These are phyloP conservation scores for Antrodiella citrinella DNA, from an alignment of 768 basidiomycete genomes.

Conservation along the genomic window DNA sequence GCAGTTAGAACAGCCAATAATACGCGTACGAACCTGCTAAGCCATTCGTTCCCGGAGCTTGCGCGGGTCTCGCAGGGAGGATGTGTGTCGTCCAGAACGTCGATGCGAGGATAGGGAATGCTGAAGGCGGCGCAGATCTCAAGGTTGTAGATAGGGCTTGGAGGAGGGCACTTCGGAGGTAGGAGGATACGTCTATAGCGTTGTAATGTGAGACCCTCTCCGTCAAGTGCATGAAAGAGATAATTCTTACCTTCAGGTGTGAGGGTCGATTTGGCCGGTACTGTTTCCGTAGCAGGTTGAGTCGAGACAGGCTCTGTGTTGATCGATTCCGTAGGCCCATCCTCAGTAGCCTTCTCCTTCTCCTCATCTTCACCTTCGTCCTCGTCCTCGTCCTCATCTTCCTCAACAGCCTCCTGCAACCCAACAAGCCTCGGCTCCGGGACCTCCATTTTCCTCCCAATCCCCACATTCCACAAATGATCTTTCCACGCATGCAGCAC, in stretches of 20 bases:
- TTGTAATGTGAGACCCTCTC: no score
- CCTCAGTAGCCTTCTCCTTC: slow-evolving; percentile 5
- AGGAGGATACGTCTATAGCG: slow-evolving; percentile 42
- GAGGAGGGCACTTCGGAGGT: slow-evolving; percentile 54
- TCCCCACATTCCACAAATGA: slow-evolving; percentile 62
- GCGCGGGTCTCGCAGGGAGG: slow-evolving; percentile 74
- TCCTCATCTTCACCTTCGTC: slow-evolving; percentile 5
- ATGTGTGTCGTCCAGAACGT: slow-evolving; percentile 70
- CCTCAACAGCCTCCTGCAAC: slow-evolving; percentile 4
- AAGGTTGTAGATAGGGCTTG: slow-evolving; percentile 55
- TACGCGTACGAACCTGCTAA: slow-evolving; percentile 18
- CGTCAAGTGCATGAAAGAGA: no score
- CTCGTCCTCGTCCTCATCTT: slow-evolving; percentile 10
- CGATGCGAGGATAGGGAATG: slow-evolving; percentile 73
- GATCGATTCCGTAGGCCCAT: no score
- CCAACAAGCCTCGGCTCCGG: slow-evolving; percentile 30
- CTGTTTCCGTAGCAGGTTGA: slow-evolving; percentile 12
- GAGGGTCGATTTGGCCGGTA: slow-evolving; percentile 5
- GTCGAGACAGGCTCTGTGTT: not conserved
- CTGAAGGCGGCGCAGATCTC: slow-evolving; percentile 35
- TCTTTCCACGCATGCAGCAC: slow-evolving; percentile 76
- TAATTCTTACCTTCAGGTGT: slow-evolving; percentile 24
- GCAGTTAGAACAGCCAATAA: slow-evolving; percentile 5
- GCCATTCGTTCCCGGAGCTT: slow-evolving; percentile 26
- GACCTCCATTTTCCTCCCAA: slow-evolving; percentile 40